phyloP scores from a whole-genome alignment of 2,329 filamentous ascomycete genomes.

The Dactylellina cionopaga region DNA sequence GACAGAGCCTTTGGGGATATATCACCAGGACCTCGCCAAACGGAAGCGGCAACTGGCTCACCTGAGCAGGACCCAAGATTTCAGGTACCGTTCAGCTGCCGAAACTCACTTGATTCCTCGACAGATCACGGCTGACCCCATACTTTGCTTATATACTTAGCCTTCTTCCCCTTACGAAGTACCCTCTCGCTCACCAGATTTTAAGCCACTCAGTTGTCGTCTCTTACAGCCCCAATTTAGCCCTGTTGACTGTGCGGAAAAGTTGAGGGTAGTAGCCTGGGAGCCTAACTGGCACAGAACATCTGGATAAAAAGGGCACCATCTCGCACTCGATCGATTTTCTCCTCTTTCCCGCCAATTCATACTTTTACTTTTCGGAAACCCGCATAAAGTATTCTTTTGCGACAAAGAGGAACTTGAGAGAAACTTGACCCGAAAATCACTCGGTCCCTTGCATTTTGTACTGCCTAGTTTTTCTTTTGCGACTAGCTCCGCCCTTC shows the following conservation, averaged over 20 bases:
- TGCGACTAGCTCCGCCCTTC: not conserved
- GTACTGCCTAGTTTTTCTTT: too few species aligned
- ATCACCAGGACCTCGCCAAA: not conserved
- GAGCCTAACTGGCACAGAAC: too few species aligned
- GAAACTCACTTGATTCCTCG: conserved; percentile 29
- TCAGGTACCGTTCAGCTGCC: conserved; percentile 50
- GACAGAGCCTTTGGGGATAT: too few species aligned
- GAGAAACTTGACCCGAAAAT: conserved; percentile 12
- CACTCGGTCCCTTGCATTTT: conserved; percentile 48
- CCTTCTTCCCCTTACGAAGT: not conserved
- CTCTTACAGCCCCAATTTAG: not conserved
- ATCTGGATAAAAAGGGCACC: too few species aligned
- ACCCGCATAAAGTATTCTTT: too few species aligned
- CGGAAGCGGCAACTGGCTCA: conserved; percentile 7
- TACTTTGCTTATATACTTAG: not conserved
- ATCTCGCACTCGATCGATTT: too few species aligned
- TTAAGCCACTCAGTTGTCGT: not conserved
- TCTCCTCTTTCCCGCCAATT: not conserved
- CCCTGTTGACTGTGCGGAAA: not conserved
- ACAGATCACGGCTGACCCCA: conserved; percentile 3
- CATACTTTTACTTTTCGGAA: not conserved
- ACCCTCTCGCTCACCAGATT: not conserved
- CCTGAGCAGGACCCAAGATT: conserved; percentile 34
- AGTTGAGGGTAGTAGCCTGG: not conserved
- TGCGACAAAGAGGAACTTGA: conserved; percentile 16